phyloP scores from a whole-genome alignment of 805 yeast species.

The Pichia phayaonensis region DNA sequence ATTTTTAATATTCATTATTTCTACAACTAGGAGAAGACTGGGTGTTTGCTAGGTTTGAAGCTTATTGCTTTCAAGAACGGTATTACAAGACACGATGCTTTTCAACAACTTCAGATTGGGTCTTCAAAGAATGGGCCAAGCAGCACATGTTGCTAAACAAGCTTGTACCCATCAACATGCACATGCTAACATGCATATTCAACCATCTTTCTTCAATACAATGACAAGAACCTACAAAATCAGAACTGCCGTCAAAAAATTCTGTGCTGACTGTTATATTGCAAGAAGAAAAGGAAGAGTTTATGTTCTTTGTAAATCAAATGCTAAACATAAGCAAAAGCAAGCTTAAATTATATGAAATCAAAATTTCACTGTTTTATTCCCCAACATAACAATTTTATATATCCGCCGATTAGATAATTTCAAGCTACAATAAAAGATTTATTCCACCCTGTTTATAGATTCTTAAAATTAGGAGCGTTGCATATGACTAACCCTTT shows the following conservation, averaged over 20 bases:
- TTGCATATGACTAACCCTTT: background rate
- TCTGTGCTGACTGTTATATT: constrained; percentile 84
- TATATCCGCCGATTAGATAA: background rate
- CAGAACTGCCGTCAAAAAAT: constrained; percentile 86
- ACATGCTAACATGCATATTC: constrained; percentile 7
- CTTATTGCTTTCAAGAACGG: background rate
- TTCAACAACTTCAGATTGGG: constrained; percentile 23
- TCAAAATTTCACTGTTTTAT: background rate
- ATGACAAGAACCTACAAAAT: constrained; percentile 74
- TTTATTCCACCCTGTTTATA: constrained; percentile 4
- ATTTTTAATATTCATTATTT: background rate
- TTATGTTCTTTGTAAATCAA: constrained; percentile 86
- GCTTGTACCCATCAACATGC: constrained; percentile 5
- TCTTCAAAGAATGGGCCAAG: constrained; percentile 15
- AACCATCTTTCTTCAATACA: constrained; percentile 11
- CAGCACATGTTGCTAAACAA: constrained; percentile 7
- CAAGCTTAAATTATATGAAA: constrained; percentile 44
- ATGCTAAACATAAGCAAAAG: constrained; percentile 91
- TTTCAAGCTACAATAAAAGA: background rate
- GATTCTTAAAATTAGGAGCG: background rate
- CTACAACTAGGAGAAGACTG: too few relatives aligned
- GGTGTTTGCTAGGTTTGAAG: too few relatives aligned
- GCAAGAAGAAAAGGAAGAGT: constrained; percentile 95
- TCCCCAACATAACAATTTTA: background rate
- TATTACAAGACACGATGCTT: constrained; percentile 11